phyloP scores from a whole-genome alignment of 805 yeast species.

The Cyberlindnera veronae region DNA sequence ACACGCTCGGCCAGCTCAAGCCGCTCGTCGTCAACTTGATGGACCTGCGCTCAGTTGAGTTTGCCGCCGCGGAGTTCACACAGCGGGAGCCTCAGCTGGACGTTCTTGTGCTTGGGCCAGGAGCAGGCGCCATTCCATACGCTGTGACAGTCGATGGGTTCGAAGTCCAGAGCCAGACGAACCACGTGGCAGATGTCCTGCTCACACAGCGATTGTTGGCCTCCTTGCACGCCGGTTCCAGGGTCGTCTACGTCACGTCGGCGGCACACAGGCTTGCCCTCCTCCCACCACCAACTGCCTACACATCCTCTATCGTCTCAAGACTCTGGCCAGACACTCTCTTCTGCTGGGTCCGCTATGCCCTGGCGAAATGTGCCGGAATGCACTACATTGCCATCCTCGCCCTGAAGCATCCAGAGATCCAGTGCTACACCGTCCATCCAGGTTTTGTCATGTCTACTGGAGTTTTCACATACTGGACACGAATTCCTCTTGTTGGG shows the following conservation, averaged over 20 bases:
- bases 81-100: conserved; percentile 49
- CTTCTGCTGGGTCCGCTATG: conserved; percentile 77
- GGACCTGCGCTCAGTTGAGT: conserved; percentile 40
- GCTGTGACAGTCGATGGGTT: conserved; percentile 62
- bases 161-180: conserved; percentile 78
- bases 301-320: conserved; percentile 30
- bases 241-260: conserved; percentile 52
- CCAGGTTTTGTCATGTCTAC: conserved; percentile 90
- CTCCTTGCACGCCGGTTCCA: conserved; percentile 30
- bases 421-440: conserved; percentile 64
- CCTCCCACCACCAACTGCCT: conserved; percentile 30
- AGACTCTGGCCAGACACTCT: conserved; percentile 59
- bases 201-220: conserved; percentile 60
- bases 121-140: conserved; percentile 75
- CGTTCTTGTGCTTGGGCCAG: conserved; percentile 72
- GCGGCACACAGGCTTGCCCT: conserved; percentile 50
- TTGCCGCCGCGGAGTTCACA: conserved; percentile 46
- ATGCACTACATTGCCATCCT: conserved; percentile 69
- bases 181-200: conserved; percentile 71
- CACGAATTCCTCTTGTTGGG: conserved; percentile 76
- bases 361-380: conserved; percentile 71
- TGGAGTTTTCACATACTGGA: conserved; percentile 71
- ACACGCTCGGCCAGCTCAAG: conserved; percentile 47
- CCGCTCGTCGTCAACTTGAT: conserved; percentile 53
- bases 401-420: conserved; percentile 61